Conservation (phyloP, 1,139 yeast genomes). For the Chernovozyma sophiae-reginae region DNA sequence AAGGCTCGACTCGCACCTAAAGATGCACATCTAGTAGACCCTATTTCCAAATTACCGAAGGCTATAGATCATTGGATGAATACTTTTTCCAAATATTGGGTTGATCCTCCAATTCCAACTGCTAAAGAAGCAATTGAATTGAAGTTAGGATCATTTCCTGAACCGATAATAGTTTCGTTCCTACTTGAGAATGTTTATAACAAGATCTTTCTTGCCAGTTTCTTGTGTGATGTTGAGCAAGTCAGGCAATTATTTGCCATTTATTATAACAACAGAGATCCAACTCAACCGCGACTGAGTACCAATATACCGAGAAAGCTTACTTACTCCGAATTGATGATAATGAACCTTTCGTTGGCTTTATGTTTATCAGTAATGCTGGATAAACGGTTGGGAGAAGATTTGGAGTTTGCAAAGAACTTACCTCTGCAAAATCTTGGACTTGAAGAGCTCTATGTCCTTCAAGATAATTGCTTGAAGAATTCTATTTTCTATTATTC, state of each 20-base stretch:
- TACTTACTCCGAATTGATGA: slow-evolving; percentile 11
- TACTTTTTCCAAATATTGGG: slow-evolving; percentile 16
- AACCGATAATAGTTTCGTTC: neutral
- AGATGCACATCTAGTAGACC: slow-evolving; percentile 12
- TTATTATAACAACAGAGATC: slow-evolving; percentile 13
- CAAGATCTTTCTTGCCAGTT: slow-evolving; percentile 13
- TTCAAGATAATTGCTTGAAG: slow-evolving; percentile 15
- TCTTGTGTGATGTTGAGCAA: slow-evolving; percentile 15
- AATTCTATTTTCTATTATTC: slow-evolving; percentile 20
- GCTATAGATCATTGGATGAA: slow-evolving; percentile 14
- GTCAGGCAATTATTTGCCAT: slow-evolving; percentile 18
- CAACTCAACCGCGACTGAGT: neutral
- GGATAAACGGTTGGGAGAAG: neutral
- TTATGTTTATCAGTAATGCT: slow-evolving; percentile 4
- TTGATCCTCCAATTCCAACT: slow-evolving; percentile 14
- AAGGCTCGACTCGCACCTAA: slow-evolving; percentile 14
- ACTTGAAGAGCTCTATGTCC: slow-evolving; percentile 1
- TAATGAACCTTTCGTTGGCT: slow-evolving; percentile 11
- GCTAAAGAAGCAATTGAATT: neutral
- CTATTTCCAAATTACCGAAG: slow-evolving; percentile 18
- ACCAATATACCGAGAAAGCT: neutral
- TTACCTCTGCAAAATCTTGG: neutral
- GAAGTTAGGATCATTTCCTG: slow-evolving; percentile 2
- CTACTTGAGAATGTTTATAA: slow-evolving; percentile 4
- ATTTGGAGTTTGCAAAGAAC: neutral